Percentiles rank a stretch among this genome's conserved stretches.
These are phyloP conservation scores for Salvia sclarea DNA, from an alignment of 305 asterid species.

Conservation along the genomic window DNA sequence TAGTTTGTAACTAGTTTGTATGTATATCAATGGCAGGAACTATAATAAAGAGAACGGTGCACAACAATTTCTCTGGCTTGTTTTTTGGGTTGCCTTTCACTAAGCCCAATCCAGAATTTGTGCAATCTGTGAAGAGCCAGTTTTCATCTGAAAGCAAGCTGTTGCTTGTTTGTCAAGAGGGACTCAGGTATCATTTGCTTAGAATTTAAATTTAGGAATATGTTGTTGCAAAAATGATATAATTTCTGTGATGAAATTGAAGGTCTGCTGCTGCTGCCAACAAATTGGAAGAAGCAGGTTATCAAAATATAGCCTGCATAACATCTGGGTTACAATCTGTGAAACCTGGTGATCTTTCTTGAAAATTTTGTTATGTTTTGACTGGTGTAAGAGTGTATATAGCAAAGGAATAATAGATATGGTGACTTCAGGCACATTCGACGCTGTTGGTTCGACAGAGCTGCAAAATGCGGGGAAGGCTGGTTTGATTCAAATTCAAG, in stretches of 20 bases:
- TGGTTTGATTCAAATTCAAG: constrained; percentile 76
- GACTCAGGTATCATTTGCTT: constrained; percentile 61
- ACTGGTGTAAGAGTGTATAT: background rate
- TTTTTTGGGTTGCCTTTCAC: constrained; percentile 91
- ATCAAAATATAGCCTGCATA: constrained; percentile 71
- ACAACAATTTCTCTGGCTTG: constrained; percentile 90
- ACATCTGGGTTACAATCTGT: constrained; percentile 96
- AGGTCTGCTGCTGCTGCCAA: constrained; percentile 86
- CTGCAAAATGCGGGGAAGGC: constrained; percentile 98
- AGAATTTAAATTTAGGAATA: background rate
- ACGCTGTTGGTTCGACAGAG: constrained; percentile 77
- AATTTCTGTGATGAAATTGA: constrained; percentile 16
- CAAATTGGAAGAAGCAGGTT: constrained; percentile 74
- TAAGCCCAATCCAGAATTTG: constrained; percentile 72
- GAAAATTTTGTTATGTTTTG: background rate
- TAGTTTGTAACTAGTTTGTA: background rate
- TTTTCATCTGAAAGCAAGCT: constrained; percentile 78
- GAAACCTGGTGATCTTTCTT: constrained; percentile 56
- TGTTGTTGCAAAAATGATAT: no score
- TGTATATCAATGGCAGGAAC: constrained; percentile 53
- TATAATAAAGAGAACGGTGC: constrained; percentile 62
- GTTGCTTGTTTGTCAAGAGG: constrained; percentile 94
- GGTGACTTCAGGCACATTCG: constrained; percentile 61
- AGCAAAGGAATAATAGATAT: background rate
- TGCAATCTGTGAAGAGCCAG: constrained; percentile 62